Base-by-base conservation (phyloP, 495 filamentous ascomycete genomes). In the Acidomyces sp. region DNA sequence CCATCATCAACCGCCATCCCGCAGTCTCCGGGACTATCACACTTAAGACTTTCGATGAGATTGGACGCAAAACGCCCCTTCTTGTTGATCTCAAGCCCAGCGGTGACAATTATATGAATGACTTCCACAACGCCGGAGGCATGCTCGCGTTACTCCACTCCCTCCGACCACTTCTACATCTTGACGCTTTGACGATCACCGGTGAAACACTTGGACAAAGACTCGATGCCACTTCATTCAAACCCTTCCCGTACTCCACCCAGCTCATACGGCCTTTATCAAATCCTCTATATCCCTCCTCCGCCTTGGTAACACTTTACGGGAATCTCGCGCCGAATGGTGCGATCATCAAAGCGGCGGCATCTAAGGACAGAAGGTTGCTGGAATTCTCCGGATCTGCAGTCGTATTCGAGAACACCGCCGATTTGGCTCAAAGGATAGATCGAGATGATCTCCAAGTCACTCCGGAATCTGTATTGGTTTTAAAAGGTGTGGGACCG, bases 41-140 rank as follows among this genome's bases (percentile, higher is more conserved):
- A 2, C 52, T 79, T 0, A 51, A 65, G 6, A 75, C 68, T 0
- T 51, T 82, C 46, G 75, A 80, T 45, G 66, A 69, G 10, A 68
- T 80, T 27, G 77, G 77, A 6, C 60, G 66, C 12, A 62, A 50
- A 6, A 77, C 73, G 0, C 77, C 77, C 0, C 55, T 82, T 0
- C 57, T 82, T 2, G 62, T 80, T 3, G 77, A 80, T 48, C 60
- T 82, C 11, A 82, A 82, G 41, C 77, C 77, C 3, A 77, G 72
- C 42, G 75, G 77, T 3, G 64, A 72, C 13, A 77, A 78, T 40
- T 82, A 82, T 58, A 80, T 80, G 77, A 73, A 69, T 25, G 75
- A 82, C 46, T 78, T 82, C 46, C 77, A 82, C 51, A 71, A 74
- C 50, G 69, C 75, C 0, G 77, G 77, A 5, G 77, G 77, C 30